These are phyloP conservation scores for Corymbia citriodora DNA, from an alignment of 441 rosid species.

Conservation along the genomic window DNA sequence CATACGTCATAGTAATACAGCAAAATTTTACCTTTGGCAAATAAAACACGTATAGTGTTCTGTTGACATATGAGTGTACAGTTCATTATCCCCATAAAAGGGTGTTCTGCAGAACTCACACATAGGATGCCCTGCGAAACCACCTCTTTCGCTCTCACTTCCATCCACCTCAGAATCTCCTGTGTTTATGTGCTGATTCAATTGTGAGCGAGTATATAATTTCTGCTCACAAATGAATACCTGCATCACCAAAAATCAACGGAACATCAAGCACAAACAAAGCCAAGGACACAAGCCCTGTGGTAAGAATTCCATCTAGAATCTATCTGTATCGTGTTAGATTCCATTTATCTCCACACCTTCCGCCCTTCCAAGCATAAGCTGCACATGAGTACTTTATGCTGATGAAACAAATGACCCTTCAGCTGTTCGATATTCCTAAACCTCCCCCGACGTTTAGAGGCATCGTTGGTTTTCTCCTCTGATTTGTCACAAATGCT, in stretches of 20 bases:
- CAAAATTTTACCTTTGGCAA: constrained; percentile 65
- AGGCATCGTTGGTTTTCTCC: constrained; percentile 51
- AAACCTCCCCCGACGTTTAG: constrained; percentile 50
- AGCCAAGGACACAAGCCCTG: background rate
- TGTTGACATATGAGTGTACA: constrained; percentile 84
- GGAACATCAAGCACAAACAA: constrained; percentile 3
- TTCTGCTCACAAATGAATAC: constrained; percentile 93
- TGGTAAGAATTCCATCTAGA: background rate
- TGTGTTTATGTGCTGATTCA: constrained; percentile 71
- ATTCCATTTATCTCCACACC: constrained; percentile 30
- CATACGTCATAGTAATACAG: background rate
- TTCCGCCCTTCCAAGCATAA: constrained; percentile 92
- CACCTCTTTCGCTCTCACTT: constrained; percentile 92
- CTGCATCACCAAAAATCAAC: constrained; percentile 20
- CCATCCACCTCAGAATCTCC: constrained; percentile 98
- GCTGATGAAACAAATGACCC: constrained; percentile 84
- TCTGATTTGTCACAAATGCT: constrained; percentile 72
- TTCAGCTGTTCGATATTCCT: constrained; percentile 84
- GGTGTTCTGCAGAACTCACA: constrained; percentile 87
- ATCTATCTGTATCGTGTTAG: background rate
- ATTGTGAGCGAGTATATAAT: constrained; percentile 66
- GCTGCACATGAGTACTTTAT: constrained; percentile 76
- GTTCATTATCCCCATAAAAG: constrained; percentile 89
- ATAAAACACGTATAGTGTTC: constrained; percentile 90
- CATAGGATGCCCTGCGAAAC: constrained; percentile 88